Conservation (phyloP, 192 early-diverging fungal genomes). For the Fimicolochytrium jonesii region DNA sequence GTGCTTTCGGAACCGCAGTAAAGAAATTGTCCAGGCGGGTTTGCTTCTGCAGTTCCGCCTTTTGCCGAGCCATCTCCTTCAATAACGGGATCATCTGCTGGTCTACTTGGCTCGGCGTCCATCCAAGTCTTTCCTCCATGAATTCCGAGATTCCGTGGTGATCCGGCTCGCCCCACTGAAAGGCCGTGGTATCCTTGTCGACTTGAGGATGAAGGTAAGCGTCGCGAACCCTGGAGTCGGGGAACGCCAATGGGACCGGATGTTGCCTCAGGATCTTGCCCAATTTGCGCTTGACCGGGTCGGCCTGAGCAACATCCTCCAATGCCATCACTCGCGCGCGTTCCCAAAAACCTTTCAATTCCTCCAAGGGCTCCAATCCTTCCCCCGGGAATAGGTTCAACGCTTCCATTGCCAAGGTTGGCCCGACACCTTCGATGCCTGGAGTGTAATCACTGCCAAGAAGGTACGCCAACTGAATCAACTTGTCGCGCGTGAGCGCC, state of each 20-base stretch:
- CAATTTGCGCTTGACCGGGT: neutral
- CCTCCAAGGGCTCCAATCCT: conserved; percentile 44
- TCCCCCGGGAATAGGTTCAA: conserved; percentile 63
- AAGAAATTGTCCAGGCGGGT: conserved; percentile 38
- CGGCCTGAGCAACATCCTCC: neutral
- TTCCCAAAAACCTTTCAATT: conserved; percentile 58
- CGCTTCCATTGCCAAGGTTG: conserved; percentile 86
- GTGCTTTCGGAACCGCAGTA: neutral
- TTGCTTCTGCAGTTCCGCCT: conserved; percentile 3
- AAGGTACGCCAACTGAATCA: conserved; percentile 83
- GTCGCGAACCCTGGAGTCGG: conserved; percentile 65
- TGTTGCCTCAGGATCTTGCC: conserved; percentile 50
- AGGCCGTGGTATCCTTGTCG: conserved; percentile 51
- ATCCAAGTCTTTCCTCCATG: conserved; percentile 55
- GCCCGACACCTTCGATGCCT: conserved; percentile 82
- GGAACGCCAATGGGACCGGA: conserved; percentile 73
- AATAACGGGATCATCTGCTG: conserved; percentile 69
- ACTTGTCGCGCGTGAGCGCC: conserved; percentile 58
- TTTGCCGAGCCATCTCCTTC: conserved; percentile 27
- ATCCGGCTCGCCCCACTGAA: conserved; percentile 72
- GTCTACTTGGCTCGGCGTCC: conserved; percentile 65
- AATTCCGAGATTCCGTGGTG: conserved; percentile 62
- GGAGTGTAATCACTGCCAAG: conserved; percentile 97
- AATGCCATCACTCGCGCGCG: conserved; percentile 38
- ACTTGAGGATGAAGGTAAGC: conserved; percentile 82